Percentiles rank a stretch among this genome's conserved stretches.
Conservation (phyloP, 371 early-diverging fungal genomes). For the Actinomucor elegans region DNA sequence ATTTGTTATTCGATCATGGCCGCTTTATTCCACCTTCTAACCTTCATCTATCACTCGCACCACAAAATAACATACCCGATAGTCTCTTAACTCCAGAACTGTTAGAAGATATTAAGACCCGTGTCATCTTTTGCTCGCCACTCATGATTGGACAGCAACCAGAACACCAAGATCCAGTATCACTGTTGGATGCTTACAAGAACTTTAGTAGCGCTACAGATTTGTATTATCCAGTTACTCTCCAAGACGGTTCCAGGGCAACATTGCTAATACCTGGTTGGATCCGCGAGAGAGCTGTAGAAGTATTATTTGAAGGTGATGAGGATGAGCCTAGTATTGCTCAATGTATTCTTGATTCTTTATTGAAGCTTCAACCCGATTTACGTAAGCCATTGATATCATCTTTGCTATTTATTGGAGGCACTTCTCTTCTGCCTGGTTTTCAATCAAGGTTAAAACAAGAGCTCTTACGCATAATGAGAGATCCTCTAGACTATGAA, state of each 20-base stretch:
- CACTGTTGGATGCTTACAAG: constrained; percentile 50
- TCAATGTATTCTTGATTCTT: constrained; percentile 57
- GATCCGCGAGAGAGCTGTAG: constrained; percentile 84
- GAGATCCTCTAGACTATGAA: constrained; percentile 36
- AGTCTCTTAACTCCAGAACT: constrained; percentile 47
- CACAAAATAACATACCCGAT: constrained; percentile 41
- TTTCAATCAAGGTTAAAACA: constrained; percentile 65
- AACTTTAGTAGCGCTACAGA: constrained; percentile 61
- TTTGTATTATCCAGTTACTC: constrained; percentile 47
- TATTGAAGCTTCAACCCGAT: constrained; percentile 75
- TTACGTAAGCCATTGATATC: constrained; percentile 66
- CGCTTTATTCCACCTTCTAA: constrained; percentile 46
- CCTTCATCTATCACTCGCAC: constrained; percentile 46
- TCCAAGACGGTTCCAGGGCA: constrained; percentile 51
- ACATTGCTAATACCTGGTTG: constrained; percentile 78
- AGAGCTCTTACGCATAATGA: constrained; percentile 58
- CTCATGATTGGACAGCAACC: constrained; percentile 39
- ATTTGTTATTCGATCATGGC: constrained; percentile 59
- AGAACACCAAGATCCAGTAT: constrained; percentile 25
- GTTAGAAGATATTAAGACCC: constrained; percentile 74
- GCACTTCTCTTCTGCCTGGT: constrained; percentile 76
- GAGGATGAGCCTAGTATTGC: constrained; percentile 66
- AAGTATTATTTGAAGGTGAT: constrained; percentile 83
- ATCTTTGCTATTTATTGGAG: constrained; percentile 77
- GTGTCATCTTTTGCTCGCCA: constrained; percentile 69